Evolutionary conservation across 768 basidiomycete species (phyloP).

Genomic region (Phaeolepiota aurea): DNA sequence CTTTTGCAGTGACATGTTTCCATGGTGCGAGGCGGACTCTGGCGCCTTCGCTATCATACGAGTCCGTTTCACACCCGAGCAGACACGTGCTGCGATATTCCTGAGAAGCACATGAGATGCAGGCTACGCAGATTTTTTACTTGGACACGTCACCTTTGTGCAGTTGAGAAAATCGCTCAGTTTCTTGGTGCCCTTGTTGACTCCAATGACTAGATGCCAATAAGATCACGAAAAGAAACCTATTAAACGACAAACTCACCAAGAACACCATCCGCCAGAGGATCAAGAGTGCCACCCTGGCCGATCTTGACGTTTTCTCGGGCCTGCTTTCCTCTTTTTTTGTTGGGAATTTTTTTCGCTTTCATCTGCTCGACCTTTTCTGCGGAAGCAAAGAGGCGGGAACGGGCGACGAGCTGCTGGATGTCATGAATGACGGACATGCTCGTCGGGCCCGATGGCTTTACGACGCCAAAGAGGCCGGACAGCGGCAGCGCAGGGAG

Average conservation of each 20-base stretch:
- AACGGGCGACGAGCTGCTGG: slow-evolving; percentile 70
- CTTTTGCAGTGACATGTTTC: slow-evolving; percentile 75
- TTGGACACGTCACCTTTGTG: slow-evolving; percentile 87
- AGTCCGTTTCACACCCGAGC: slow-evolving; percentile 90
- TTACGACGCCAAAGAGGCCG: slow-evolving; percentile 79
- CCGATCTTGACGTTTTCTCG: slow-evolving; percentile 70
- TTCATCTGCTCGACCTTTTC: slow-evolving; percentile 46
- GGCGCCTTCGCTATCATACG: slow-evolving; percentile 87
- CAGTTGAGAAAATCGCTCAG: slow-evolving; percentile 79
- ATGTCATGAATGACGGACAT: slow-evolving; percentile 86
- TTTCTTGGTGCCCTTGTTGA: slow-evolving; percentile 86
- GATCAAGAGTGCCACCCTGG: slow-evolving; percentile 93
- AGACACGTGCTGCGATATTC: slow-evolving; percentile 89
- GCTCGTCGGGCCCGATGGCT: slow-evolving; percentile 89
- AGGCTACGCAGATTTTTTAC: too few species aligned
- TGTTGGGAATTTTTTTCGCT: slow-evolving; percentile 31
- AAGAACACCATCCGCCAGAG: slow-evolving; percentile 90
- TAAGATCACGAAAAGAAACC: slow-evolving; percentile 3
- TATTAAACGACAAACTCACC: slow-evolving; percentile 37
- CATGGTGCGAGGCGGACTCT: slow-evolving; percentile 71
- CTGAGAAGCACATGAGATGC: too few species aligned
- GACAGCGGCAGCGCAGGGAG: slow-evolving; percentile 55
- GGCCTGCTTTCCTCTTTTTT: slow-evolving; percentile 33
- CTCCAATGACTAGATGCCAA: slow-evolving; percentile 62
- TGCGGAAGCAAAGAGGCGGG: slow-evolving; percentile 69